Conservation (phyloP, 2,329 filamentous ascomycete species). For the Pseudofabraea citricarpa region DNA sequence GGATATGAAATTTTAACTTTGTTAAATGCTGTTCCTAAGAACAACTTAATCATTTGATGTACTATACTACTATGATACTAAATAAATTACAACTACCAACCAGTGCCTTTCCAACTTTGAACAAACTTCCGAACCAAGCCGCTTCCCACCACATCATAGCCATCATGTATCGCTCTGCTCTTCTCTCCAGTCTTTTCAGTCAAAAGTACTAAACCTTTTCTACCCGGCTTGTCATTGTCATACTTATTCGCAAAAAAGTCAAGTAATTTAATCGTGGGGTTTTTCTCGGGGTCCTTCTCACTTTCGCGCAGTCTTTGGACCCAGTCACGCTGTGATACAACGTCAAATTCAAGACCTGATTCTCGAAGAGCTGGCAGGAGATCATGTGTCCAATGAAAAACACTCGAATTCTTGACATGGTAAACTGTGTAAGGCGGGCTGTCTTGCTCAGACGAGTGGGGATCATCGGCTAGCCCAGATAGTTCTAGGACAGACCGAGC, state of each 20-base stretch:
- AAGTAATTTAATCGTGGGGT: constrained; percentile 48
- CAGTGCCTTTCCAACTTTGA: constrained; percentile 30
- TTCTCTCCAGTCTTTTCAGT: constrained; percentile 29
- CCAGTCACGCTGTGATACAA: constrained; percentile 40
- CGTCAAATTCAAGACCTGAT: constrained; percentile 39
- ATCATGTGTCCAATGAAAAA: constrained; percentile 44
- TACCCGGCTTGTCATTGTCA: constrained; percentile 34
- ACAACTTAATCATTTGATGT: too few relatives aligned
- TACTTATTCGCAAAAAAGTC: constrained; percentile 48
- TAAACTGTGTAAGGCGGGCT: constrained; percentile 32
- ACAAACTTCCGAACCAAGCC: constrained; percentile 35
- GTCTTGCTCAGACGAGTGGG: constrained; percentile 2
- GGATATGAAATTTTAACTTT: too few relatives aligned
- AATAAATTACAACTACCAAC: too few relatives aligned
- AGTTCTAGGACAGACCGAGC: constrained; percentile 37
- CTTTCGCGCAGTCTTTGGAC: constrained; percentile 37
- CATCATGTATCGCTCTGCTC: constrained; percentile 28
- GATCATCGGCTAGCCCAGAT: constrained; percentile 19
- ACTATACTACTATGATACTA: too few relatives aligned
- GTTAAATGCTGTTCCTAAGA: too few relatives aligned
- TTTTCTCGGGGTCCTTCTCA: constrained; percentile 42
- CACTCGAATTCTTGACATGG: constrained; percentile 46
- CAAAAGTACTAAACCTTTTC: constrained; percentile 33
- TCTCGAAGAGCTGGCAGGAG: constrained; percentile 45
- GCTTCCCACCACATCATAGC: constrained; percentile 33